Evolutionary conservation across 371 early-diverging fungal genomes (phyloP).

Genomic region (Dichotomocladium elegans): DNA sequence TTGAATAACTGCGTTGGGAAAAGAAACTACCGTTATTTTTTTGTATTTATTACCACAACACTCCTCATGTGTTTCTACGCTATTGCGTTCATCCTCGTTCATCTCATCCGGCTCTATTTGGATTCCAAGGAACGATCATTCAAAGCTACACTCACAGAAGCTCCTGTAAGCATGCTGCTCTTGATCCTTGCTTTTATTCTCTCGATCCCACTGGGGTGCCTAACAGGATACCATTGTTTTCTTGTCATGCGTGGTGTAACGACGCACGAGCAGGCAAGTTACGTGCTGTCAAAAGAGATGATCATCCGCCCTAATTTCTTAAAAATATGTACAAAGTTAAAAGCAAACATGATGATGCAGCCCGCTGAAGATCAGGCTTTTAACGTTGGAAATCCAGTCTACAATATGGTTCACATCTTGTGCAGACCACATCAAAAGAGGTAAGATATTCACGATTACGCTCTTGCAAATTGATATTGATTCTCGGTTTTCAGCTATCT

Average conservation of each 20-base stretch:
- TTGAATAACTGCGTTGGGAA: conserved; percentile 91
- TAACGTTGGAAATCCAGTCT: conserved; percentile 38
- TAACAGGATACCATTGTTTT: conserved; percentile 76
- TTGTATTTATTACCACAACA: conserved; percentile 62
- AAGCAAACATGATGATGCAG: conserved; percentile 43
- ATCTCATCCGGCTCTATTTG: conserved; percentile 50
- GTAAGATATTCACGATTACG: conserved; percentile 16
- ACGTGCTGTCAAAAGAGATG: not conserved
- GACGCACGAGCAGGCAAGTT: conserved; percentile 81
- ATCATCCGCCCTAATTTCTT: not conserved
- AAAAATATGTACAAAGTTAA: conserved; percentile 6
- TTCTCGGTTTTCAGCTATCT: conserved; percentile 20
- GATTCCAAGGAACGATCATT: conserved; percentile 14
- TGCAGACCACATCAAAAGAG: conserved; percentile 58
- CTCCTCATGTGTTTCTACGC: conserved; percentile 58
- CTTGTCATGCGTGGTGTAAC: conserved; percentile 70
- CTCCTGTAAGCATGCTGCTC: conserved; percentile 60
- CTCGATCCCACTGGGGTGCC: conserved; percentile 60
- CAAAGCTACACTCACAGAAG: conserved; percentile 18
- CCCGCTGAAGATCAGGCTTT: conserved; percentile 47
- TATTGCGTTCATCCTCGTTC: conserved; percentile 49
- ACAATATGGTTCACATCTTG: conserved; percentile 53
- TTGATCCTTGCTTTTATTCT: conserved; percentile 60
- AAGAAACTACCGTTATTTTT: conserved; percentile 86
- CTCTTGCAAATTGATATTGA: not conserved